These are phyloP conservation scores for Hebeloma cylindrosporum DNA, from an alignment of 768 basidiomycete genomes.

Conservation along the genomic window DNA sequence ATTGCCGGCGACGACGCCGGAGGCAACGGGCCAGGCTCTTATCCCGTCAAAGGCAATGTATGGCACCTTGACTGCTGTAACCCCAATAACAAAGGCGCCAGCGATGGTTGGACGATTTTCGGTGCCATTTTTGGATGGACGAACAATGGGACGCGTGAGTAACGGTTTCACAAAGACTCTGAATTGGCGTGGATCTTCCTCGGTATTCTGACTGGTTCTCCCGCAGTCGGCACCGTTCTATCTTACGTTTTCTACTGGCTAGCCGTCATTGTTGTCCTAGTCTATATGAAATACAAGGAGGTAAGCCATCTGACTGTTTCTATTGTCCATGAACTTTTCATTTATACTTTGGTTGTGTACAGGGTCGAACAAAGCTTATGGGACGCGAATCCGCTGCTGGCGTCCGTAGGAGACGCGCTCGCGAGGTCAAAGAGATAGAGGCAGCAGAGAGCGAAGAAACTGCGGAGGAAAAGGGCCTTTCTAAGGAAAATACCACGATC, in stretches of 20 bases:
- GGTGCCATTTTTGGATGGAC: constrained; percentile 86
- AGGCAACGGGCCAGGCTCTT: constrained; percentile 84
- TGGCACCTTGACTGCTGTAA: constrained; percentile 88
- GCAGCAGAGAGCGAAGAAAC: background rate
- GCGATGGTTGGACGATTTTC: constrained; percentile 79
- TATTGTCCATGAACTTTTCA: background rate
- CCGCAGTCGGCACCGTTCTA: constrained; percentile 71
- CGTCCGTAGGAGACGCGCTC: constrained; percentile 11
- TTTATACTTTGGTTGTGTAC: constrained; percentile 1
- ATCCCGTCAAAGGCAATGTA: constrained; percentile 75
- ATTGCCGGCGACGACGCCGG: constrained; percentile 64
- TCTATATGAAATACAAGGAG: constrained; percentile 66
- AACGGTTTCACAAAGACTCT: background rate
- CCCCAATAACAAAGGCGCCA: constrained; percentile 51
- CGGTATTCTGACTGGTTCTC: constrained; percentile 2
- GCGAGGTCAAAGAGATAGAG: constrained; percentile 12
- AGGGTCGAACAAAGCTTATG: constrained; percentile 67
- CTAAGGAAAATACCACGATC: too few relatives aligned
- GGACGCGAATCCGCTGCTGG: constrained; percentile 56
- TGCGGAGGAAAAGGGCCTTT: too few relatives aligned
- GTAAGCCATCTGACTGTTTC: constrained; percentile 25
- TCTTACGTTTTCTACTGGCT: constrained; percentile 94
- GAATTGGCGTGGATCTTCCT: background rate
- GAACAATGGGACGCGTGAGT: constrained; percentile 72
- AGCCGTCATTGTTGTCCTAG: constrained; percentile 65